Percentiles rank a stretch among this genome's conserved stretches.
Evolutionary conservation across 768 basidiomycete species (phyloP).

Genomic region (Asterophora parasitica): DNA sequence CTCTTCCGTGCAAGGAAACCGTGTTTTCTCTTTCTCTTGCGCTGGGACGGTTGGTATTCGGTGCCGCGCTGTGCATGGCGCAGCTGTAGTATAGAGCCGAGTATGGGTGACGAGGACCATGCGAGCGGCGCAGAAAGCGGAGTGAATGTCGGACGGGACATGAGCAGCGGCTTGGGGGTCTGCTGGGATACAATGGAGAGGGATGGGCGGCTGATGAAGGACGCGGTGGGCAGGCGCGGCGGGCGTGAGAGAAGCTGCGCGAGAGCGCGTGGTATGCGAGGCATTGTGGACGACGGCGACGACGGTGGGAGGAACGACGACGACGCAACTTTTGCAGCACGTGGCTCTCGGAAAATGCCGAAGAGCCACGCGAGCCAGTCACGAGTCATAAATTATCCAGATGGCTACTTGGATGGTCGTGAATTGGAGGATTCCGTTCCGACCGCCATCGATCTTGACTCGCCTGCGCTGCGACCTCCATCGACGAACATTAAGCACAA

Average conservation of each 20-base stretch:
- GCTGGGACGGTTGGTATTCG: conserved; percentile 97
- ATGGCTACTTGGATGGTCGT: conserved; percentile 17
- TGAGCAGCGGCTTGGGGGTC: conserved; percentile 17
- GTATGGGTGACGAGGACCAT: conserved; percentile 29
- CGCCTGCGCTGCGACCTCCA: conserved; percentile 2
- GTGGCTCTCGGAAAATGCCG: conserved; percentile 17
- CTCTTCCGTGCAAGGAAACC: conserved; percentile 82
- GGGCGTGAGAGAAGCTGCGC: conserved; percentile 31
- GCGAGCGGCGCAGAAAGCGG: conserved; percentile 17
- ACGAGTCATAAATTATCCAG: conserved; percentile 18
- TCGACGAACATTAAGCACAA: conserved; percentile 21
- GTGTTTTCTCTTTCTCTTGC: conserved; percentile 87
- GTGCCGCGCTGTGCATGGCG: conserved; percentile 70
- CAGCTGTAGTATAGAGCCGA: conserved; percentile 43
- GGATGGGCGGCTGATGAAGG: conserved; percentile 14
- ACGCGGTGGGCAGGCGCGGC: conserved; percentile 24
- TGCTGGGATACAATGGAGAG: conserved; percentile 12
- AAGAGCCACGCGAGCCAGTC: background rate
- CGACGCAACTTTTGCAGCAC: conserved; percentile 9
- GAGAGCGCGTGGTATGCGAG: conserved; percentile 37
- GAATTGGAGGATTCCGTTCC: conserved; percentile 19
- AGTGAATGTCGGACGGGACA: conserved; percentile 20
- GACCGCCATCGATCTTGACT: conserved; percentile 22
- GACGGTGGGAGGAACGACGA: background rate
- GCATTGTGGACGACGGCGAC: conserved; percentile 26